phyloP scores from a whole-genome alignment of 2,329 filamentous ascomycete genomes.

The Penicillium palitans region DNA sequence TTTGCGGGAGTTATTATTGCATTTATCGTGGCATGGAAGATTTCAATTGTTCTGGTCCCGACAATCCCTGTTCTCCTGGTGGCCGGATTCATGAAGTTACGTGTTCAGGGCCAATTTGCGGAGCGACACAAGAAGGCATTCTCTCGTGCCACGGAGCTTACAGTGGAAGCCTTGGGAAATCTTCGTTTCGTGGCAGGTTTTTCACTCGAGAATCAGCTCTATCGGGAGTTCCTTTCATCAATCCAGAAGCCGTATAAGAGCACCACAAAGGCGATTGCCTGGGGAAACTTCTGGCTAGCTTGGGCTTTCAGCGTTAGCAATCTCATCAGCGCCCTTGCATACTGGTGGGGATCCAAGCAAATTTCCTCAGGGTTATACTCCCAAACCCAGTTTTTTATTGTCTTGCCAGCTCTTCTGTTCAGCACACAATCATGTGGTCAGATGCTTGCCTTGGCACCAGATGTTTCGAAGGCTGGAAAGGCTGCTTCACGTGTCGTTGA shows the following conservation, averaged over 20 bases:
- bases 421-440: slow-evolving; percentile 72
- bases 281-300: slow-evolving; percentile 47
- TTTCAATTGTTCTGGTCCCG: slow-evolving; percentile 69
- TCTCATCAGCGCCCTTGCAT: slow-evolving; percentile 71
- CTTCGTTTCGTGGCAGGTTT: slow-evolving; percentile 54
- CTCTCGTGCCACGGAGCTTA: slow-evolving; percentile 51
- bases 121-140: slow-evolving; percentile 54
- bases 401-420: slow-evolving; percentile 68
- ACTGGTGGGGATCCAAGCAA: slow-evolving; percentile 74
- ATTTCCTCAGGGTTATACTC: slow-evolving; percentile 66
- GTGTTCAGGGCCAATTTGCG: slow-evolving; percentile 58
- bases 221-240: no score
- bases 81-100: slow-evolving; percentile 68
- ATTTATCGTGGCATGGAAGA: slow-evolving; percentile 69
- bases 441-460: slow-evolving; percentile 72
- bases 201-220: slow-evolving; percentile 44
- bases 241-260: slow-evolving; percentile 20
- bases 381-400: slow-evolving; percentile 69
- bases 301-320: slow-evolving; percentile 53
- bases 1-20: slow-evolving; percentile 66
- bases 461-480: slow-evolving; percentile 64
- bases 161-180: slow-evolving; percentile 53
- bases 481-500: slow-evolving; percentile 59
- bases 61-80: slow-evolving; percentile 68
- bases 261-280: slow-evolving; percentile 47